Conservation (phyloP, 176 grass and related monocot genomes). For the Pontederia paniculata region DNA sequence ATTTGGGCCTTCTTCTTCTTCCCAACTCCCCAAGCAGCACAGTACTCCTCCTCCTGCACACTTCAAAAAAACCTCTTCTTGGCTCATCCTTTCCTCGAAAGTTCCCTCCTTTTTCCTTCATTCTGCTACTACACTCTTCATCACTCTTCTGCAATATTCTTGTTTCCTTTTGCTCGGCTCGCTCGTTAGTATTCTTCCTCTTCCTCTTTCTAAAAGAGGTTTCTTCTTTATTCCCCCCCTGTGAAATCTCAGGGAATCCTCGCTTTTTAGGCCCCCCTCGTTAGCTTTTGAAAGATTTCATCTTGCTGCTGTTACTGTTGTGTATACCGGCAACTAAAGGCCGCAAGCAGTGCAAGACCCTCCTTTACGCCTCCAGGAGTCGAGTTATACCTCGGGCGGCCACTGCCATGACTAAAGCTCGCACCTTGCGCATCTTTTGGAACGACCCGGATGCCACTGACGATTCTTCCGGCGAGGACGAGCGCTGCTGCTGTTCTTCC, state of each 20-base stretch:
- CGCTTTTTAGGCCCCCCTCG: neutral
- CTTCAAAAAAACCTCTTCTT: no score
- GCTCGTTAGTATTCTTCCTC: neutral
- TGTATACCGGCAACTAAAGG: neutral
- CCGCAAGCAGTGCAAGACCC: neutral
- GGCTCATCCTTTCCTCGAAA: conserved; percentile 9
- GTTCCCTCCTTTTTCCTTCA: conserved; percentile 3
- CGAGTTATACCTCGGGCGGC: neutral
- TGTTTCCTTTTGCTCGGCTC: neutral
- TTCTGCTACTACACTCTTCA: neutral
- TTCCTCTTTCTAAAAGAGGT: neutral
- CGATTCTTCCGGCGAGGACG: conserved; percentile 23
- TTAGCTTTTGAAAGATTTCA: conserved; percentile 1
- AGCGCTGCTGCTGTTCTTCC: conserved; percentile 4
- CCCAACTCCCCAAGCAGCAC: no score
- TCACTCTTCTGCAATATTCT: neutral
- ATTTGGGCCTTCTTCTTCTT: no score
- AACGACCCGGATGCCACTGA: conserved; percentile 34
- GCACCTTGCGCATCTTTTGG: conserved; percentile 37
- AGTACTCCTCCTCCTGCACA: no score
- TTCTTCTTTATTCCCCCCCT: conserved; percentile 4
- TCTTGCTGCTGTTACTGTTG: neutral
- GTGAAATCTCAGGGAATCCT: conserved; percentile 21
- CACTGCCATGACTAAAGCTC: conserved; percentile 22
- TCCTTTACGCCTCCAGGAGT: neutral